Conservation (phyloP, 2,329 filamentous ascomycete species). For the Fusarium camptoceras region DNA sequence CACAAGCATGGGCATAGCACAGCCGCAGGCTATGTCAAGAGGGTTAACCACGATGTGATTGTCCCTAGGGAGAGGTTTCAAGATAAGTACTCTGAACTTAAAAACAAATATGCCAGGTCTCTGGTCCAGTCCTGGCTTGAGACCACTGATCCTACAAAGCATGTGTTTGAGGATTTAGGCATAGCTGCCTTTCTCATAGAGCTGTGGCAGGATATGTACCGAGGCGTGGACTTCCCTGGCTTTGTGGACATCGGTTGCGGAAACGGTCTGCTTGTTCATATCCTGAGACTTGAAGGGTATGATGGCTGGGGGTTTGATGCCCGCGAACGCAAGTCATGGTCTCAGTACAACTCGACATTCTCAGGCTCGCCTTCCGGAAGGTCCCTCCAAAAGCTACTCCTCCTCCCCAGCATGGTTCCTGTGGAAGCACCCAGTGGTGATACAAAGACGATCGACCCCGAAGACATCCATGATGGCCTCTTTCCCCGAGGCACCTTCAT, state of each 20-base stretch:
- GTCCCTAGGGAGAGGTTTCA: constrained; percentile 83
- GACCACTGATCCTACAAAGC: constrained; percentile 86
- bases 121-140: constrained; percentile 86
- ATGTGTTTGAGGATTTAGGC: constrained; percentile 93
- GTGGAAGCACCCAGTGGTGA: constrained; percentile 23
- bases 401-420: constrained; percentile 60
- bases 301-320: constrained; percentile 92
- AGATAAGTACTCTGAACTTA: constrained; percentile 83
- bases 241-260: constrained; percentile 98
- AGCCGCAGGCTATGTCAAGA: constrained; percentile 77
- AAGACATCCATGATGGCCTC: constrained; percentile 65
- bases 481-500: constrained; percentile 87
- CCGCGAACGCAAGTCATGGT: constrained; percentile 86
- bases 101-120: constrained; percentile 78
- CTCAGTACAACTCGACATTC: constrained; percentile 66
- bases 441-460: constrained; percentile 18
- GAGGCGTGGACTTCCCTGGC: constrained; percentile 72
- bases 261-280: constrained; percentile 88
- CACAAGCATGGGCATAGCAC: constrained; percentile 79
- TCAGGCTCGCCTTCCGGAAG: constrained; percentile 45
- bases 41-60: constrained; percentile 84
- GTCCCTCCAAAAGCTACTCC: constrained; percentile 59
- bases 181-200: constrained; percentile 95
- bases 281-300: constrained; percentile 85
- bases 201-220: constrained; percentile 89